Conservation (phyloP, 2,329 filamentous ascomycete genomes). For the Dactylella cylindrospora region DNA sequence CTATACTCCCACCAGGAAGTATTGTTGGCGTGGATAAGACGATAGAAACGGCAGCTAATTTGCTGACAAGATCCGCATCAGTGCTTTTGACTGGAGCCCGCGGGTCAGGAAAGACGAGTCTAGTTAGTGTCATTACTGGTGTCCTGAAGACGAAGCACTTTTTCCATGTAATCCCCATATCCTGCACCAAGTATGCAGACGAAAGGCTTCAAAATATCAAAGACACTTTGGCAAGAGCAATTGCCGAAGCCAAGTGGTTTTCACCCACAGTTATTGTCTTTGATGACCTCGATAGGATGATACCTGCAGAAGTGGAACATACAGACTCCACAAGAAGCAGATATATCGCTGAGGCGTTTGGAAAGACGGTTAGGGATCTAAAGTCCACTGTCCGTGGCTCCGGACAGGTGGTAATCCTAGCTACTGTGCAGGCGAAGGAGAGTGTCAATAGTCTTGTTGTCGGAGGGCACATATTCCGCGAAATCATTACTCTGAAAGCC, state of each 20-base stretch:
- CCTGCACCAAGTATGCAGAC: slow-evolving; percentile 66
- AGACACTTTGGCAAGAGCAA: slow-evolving; percentile 78
- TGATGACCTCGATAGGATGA: slow-evolving; percentile 90
- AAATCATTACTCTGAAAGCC: slow-evolving; percentile 85
- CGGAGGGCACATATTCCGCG: slow-evolving; percentile 85
- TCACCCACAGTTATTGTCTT: slow-evolving; percentile 81
- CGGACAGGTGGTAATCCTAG: slow-evolving; percentile 69
- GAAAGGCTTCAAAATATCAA: slow-evolving; percentile 89
- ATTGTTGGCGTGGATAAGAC: slow-evolving; percentile 84
- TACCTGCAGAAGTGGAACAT: slow-evolving; percentile 88
- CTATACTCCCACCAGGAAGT: slow-evolving; percentile 26
- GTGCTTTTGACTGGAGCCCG: slow-evolving; percentile 85
- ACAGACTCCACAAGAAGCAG: slow-evolving; percentile 92
- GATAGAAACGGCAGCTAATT: slow-evolving; percentile 70
- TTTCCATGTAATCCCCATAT: slow-evolving; percentile 47
- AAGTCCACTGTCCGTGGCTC: slow-evolving; percentile 71
- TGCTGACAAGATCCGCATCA: slow-evolving; percentile 82
- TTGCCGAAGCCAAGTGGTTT: slow-evolving; percentile 88
- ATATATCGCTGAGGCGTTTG: slow-evolving; percentile 86
- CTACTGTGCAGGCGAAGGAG: slow-evolving; percentile 90
- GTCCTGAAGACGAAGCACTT: slow-evolving; percentile 56
- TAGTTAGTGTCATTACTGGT: slow-evolving; percentile 74
- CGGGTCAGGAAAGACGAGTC: slow-evolving; percentile 83
- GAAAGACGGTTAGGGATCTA: slow-evolving; percentile 66
- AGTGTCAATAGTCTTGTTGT: slow-evolving; percentile 86